Evolutionary conservation across 495 filamentous ascomycete genomes (phyloP).

Genomic region (Lasiosphaeris hirsuta): DNA sequence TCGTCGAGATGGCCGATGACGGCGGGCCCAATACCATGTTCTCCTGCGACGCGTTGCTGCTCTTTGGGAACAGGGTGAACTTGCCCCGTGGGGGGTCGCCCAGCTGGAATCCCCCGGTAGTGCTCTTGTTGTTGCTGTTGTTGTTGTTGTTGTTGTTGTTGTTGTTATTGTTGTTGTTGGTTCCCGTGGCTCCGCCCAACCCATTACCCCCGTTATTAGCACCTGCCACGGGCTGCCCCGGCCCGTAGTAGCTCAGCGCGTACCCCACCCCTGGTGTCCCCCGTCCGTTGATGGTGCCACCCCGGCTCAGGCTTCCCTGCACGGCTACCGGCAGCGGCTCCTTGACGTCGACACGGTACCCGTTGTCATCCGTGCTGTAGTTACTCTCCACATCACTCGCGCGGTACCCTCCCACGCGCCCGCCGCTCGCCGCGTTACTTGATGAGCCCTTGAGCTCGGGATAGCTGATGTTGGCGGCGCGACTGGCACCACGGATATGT

Average conservation of each 20-base stretch:
- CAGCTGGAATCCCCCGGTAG: slow-evolving; percentile 16
- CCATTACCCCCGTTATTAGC: not conserved
- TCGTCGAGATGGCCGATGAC: slow-evolving; percentile 19
- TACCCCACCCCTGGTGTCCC: slow-evolving; percentile 9
- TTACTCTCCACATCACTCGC: slow-evolving; percentile 5
- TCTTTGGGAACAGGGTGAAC: slow-evolving; percentile 28
- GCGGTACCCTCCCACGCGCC: not conserved
- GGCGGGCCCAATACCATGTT: slow-evolving; percentile 21
- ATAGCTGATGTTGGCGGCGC: slow-evolving; percentile 17
- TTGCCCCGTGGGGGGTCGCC: slow-evolving; percentile 23
- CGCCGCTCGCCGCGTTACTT: not conserved
- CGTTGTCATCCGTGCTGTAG: slow-evolving; percentile 10
- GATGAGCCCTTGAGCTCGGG: slow-evolving; percentile 11
- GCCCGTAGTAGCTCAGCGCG: slow-evolving; percentile 18
- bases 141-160: too few relatives aligned
- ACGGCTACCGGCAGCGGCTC: slow-evolving; percentile 8
- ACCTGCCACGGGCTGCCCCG: not conserved
- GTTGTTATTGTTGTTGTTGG: not conserved
- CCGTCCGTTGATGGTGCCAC: not conserved
- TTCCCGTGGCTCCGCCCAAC: too few relatives aligned
- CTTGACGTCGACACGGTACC: slow-evolving; percentile 19
- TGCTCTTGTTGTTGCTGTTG: slow-evolving; percentile 1
- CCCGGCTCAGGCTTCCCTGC: slow-evolving; percentile 1
- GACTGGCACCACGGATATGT: not conserved
- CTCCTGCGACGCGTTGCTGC: not conserved